Evolutionary conservation across 768 basidiomycete species (phyloP), one percentile per base, ranked within the genome.

Genomic region (Arthromyces matolae): DNA sequence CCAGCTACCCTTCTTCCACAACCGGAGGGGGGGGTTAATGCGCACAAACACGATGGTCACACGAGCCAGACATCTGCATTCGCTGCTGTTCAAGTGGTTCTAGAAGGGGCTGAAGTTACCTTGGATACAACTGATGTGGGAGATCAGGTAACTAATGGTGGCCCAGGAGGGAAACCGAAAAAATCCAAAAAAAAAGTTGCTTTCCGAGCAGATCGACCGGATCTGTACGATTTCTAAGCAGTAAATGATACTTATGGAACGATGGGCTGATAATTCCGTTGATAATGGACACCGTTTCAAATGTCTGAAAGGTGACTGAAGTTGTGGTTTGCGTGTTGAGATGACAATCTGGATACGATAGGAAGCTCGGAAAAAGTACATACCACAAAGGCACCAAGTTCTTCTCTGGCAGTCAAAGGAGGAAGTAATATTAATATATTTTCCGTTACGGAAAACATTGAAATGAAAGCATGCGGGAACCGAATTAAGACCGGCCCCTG

Each of bases 221-320:
- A 88, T 52, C 54, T 89, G 65, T 89, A 88, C 60, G 87, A 86
- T 58, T 88, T 87, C 62, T 88, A 67, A 77, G 48, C 36, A 27
- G 24, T 25, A 34, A 33, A 41, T 25, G 10, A 41, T 42, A 31
- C 27, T 19, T 22, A 19, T 42, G 41, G n/a, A n/a, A 42, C 41
- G 23, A 45, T 19, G 14, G 7, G 18, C 19, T 42, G 14, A 12
- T n/a, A 27, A 35, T 23, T 33, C 5, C 14, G 3, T 12, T 33
- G 13, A 10, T 31, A 20, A 39, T 29, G 29, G 27, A 14, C 32
- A 16, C 28, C 19, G 5, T 38, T 23, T 38, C 16, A 18, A 38
- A 23, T 18, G 6, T 18, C 22, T 38, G 36, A 23, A 19, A 3
- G 22, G 6, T n/a, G 16, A 38, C 5, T 22, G 16, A 31, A 25